Evolutionary conservation across 2,329 filamentous ascomycete species (phyloP), one percentile per base, ranked within the genome.

Genomic region (Fusarium sp.): DNA sequence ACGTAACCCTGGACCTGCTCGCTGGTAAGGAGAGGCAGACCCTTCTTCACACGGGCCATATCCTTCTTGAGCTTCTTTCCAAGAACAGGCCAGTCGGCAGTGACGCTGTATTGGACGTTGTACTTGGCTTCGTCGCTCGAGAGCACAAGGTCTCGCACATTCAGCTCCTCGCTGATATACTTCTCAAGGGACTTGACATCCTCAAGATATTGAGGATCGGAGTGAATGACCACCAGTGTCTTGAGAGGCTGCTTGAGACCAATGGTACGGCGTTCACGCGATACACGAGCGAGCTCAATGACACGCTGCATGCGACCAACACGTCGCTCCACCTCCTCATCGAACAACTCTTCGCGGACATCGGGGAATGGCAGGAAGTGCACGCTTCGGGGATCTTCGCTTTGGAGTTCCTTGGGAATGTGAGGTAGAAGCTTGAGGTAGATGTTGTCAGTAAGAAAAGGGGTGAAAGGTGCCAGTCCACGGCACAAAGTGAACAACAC

Each of bases 31-130:
- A 84, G 86, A 10, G 95, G 95, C 49, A 99, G 85, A 4, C 93
- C 94, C 84, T 95, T 97, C 86, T 97, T 97, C 75, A 98, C 94
- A 80, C 92, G 94, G 73, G 91, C 90, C 73, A 94, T 93, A 78
- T 98, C 95, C 83, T 97, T 98, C 87, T 97, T 97, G 75, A 98
- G 88, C 85, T 98, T 98, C 89, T 97, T 97, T 73, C 96, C 96
- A 20, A 99, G 87, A 4, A 93, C 92, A 18, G 96, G 94, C 92
- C 96, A 98, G 82, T 99, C 96, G 12, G 94, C 95, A 42, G 89
- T 90, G 20, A 95, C 94, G 69, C 93, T 94, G 84, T 98, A 97
- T 79, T 96, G 92, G 49, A 99, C 94, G 60, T 94, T 93, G 84
- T 98, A 98, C 80, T 92, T 93, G 61, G 90, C 92, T 83, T 98